Evolutionary conservation across 1,284 basidiomycete genomes (phyloP).

Genomic region (Ganoderma multipileum): DNA sequence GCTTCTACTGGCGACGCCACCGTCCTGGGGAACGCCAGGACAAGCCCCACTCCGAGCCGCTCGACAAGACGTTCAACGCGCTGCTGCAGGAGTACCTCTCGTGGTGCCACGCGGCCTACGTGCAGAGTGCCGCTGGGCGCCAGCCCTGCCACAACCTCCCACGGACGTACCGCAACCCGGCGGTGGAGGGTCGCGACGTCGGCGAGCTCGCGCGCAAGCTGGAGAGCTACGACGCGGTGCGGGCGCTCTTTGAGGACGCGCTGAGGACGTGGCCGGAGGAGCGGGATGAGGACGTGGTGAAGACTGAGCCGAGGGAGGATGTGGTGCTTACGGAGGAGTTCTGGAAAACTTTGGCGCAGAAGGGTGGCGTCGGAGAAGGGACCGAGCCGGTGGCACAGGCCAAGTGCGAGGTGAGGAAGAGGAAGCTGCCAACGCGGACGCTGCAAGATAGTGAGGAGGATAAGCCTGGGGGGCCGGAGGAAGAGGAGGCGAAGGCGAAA

Average conservation of each 20-base stretch:
- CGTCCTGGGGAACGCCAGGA: neutral
- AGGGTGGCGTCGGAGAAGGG: neutral
- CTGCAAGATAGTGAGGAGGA: neutral
- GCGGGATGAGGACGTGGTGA: neutral
- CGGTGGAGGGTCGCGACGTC: neutral
- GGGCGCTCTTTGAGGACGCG: neutral
- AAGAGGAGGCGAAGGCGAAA: neutral
- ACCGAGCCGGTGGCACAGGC: neutral
- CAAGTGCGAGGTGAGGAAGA: neutral
- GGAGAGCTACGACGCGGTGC: neutral
- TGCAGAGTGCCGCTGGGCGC: neutral
- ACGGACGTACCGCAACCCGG: neutral
- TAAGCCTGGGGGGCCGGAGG: neutral
- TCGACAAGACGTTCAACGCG: neutral
- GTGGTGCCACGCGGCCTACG: neutral
- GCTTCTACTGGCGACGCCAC: neutral
- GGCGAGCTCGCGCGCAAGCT: conserved; percentile 3
- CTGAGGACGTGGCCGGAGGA: conserved; percentile 4
- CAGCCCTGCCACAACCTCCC: neutral
- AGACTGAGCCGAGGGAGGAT: conserved; percentile 1
- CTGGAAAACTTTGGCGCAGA: neutral
- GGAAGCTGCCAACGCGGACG: neutral
- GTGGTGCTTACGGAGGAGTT: neutral
- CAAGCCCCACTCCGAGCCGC: neutral
- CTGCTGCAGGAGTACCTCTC: conserved; percentile 2